These are phyloP conservation scores for Tulasnella calospora DNA, from an alignment of 768 basidiomycete species.

Conservation along the genomic window DNA sequence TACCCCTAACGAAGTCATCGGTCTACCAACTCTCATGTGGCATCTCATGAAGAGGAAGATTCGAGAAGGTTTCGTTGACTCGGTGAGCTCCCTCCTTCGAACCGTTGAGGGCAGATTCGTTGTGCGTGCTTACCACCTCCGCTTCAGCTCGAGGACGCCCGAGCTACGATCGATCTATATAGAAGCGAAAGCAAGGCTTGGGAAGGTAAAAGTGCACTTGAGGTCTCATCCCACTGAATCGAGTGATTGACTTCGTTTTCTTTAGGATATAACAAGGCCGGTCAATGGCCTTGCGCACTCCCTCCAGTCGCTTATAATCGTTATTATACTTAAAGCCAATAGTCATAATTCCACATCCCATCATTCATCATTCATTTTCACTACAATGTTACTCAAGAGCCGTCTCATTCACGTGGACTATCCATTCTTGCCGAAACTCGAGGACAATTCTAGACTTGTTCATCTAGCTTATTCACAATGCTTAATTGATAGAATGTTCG, in stretches of 20 bases:
- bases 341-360: background rate
- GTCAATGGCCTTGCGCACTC: constrained; percentile 27
- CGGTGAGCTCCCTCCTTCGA: constrained; percentile 47
- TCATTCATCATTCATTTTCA: no score
- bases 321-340: constrained; percentile 3
- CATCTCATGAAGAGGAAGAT: constrained; percentile 74
- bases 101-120: background rate
- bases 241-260: background rate
- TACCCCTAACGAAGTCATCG: constrained; percentile 57
- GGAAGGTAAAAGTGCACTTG: constrained; percentile 19
- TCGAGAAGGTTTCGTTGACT: constrained; percentile 65
- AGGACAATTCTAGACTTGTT: background rate
- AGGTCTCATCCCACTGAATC: background rate
- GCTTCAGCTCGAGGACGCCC: constrained; percentile 67
- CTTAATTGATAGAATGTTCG: background rate
- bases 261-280: background rate
- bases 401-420: background rate
- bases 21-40: constrained; percentile 76
- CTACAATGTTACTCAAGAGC: no score
- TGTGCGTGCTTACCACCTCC: background rate
- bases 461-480: background rate
- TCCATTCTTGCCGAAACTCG: background rate
- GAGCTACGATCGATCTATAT: constrained; percentile 38
- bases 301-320: constrained; percentile 20
- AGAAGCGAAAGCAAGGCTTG: constrained; percentile 5